These are phyloP conservation scores for Globisporangium sylvaticum DNA, from an alignment of 352 stramenopile genomes.

Conservation along the genomic window DNA sequence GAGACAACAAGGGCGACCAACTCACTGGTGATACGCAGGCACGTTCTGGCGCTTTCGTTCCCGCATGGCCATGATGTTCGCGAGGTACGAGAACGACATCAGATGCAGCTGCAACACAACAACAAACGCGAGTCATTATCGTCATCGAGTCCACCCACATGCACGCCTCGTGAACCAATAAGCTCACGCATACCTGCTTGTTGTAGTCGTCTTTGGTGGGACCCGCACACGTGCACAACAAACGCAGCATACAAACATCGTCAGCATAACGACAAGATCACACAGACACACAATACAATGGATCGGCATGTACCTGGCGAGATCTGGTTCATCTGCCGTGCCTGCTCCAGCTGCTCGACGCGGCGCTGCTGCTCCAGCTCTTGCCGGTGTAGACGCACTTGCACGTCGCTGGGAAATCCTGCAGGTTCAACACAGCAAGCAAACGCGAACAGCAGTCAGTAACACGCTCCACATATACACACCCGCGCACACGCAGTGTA, in stretches of 20 bases:
- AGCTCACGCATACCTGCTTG: conserved; percentile 26
- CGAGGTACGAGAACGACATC: conserved; percentile 46
- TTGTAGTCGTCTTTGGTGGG: conserved; percentile 37
- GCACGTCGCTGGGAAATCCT: conserved; percentile 15
- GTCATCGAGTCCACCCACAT: background rate
- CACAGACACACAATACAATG: background rate
- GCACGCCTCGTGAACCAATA: background rate
- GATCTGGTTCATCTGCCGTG: conserved; percentile 40
- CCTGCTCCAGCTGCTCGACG: conserved; percentile 35
- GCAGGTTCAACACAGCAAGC: background rate
- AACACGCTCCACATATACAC: background rate
- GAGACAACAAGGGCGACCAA: background rate
- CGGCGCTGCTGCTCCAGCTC: conserved; percentile 31
- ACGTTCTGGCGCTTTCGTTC: conserved; percentile 32
- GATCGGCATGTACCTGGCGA: conserved; percentile 22
- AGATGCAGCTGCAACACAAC: conserved; percentile 31
- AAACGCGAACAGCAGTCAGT: background rate
- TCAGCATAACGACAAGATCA: background rate
- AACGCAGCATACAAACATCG: background rate
- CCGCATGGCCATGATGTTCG: conserved; percentile 49
- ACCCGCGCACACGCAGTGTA: background rate
- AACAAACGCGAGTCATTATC: background rate
- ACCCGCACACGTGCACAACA: background rate
- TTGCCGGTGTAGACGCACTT: conserved; percentile 22
- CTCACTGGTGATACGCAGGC: conserved; percentile 19